Conservation (phyloP, 805 yeast genomes). For the Sporopachydermia lactativora region DNA sequence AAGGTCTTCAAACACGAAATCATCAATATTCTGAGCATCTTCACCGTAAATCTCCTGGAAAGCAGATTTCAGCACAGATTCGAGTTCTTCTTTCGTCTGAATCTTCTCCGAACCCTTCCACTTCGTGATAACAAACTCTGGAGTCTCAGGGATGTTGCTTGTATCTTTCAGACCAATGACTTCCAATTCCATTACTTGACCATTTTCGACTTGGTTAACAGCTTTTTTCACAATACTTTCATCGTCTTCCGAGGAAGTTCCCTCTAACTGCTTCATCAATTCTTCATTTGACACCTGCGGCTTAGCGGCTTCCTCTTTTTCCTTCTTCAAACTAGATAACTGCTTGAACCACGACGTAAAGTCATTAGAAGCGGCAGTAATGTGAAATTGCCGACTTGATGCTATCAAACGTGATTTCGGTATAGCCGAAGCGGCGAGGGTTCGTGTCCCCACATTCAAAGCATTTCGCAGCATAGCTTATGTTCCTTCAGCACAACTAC, state of each 20-base stretch:
- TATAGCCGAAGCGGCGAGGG: no score
- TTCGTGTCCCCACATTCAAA: no score
- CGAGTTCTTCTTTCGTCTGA: not conserved
- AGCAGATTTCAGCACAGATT: not conserved
- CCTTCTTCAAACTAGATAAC: not conserved
- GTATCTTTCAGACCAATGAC: not conserved
- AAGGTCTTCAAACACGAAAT: slow-evolving; percentile 25
- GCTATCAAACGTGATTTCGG: no score
- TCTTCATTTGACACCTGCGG: not conserved
- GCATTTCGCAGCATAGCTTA: no score
- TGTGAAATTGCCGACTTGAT: no score
- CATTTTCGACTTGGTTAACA: not conserved
- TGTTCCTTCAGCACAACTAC: no score
- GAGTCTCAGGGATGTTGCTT: not conserved
- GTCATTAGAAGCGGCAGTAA: no score
- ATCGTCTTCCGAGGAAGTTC: not conserved
- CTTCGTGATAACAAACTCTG: not conserved
- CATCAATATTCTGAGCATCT: not conserved
- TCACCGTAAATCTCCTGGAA: not conserved
- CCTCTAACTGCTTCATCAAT: not conserved
- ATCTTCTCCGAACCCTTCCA: not conserved
- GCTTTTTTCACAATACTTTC: not conserved
- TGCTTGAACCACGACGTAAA: slow-evolving; percentile 1
- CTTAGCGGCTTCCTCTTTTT: not conserved
- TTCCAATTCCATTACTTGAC: not conserved